Base-by-base conservation (phyloP, 2,329 filamentous ascomycete genomes). In the Aureobasidium sp. region DNA sequence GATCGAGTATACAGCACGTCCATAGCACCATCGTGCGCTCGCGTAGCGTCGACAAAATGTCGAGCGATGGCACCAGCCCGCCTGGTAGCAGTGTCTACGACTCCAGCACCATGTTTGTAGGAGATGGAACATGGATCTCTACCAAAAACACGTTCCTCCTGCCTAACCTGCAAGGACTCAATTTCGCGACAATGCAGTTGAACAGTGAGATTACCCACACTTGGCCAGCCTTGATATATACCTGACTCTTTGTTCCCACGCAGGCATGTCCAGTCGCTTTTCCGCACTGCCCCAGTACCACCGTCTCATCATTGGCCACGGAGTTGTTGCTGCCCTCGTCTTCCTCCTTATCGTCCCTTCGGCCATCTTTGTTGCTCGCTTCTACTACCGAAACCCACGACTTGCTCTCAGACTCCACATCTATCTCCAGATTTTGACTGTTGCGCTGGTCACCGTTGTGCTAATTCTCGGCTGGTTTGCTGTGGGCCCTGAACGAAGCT, bases 231-330 rank as follows among this genome's bases (percentile, higher is more conserved):
- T 58, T 7, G 42, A 7, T 36, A 11, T 34, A n/a, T 48, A 48
- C 25, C 54, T 58, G 42, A 51, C 41, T 37, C 30, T 49, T 51
- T 44, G 37, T 42, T n/a, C 14, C 29, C 61, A 21, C 32, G 45
- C 4, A 90, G 88, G 89, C 72, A 92, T 93, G 89, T 88, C 85
- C 63, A 92, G 91, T 72, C 85, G 89, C 62, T 93, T 93, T 73
- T 80, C 83, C 55, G 83, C 82, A 11, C 74, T 91, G 65, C 72
- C 79, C 11, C 82, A 89, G 68, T 95, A 95, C 71, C 87, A 90
- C 69, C 77, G 74, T 32, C 79, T 93, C 49, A 82, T 95, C 61
- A 76, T 80, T 32, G 89, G 84, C 39, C 90, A 95, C 69, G 90
- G 82, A 7, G 78, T 91, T 29, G 75, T 94, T 51, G 90, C 83